phyloP scores from a whole-genome alignment of 148 eudicot species.

The Fagopyrum homotropicum region DNA sequence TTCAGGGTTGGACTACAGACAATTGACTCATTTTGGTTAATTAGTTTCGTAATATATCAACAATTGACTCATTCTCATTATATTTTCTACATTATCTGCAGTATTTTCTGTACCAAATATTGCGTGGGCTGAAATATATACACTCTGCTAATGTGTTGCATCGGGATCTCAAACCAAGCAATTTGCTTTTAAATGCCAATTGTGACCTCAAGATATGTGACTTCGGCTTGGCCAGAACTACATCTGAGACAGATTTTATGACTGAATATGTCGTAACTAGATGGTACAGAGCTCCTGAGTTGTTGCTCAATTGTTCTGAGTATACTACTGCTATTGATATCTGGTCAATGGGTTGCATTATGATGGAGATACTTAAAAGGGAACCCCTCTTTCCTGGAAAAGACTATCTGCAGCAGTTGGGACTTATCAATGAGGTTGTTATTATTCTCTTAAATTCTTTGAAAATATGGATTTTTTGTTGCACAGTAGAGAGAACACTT shows the following conservation, averaged over 20 bases:
- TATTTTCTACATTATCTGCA: slow-evolving; percentile 28
- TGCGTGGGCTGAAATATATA: slow-evolving; percentile 79
- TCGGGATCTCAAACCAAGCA: slow-evolving; percentile 96
- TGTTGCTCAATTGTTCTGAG: slow-evolving; percentile 89
- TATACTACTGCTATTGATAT: slow-evolving; percentile 90
- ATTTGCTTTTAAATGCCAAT: slow-evolving; percentile 85
- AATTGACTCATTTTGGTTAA: neutral
- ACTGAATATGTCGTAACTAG: slow-evolving; percentile 98
- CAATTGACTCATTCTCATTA: neutral
- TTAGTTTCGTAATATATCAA: neutral
- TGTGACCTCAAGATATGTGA: slow-evolving; percentile 98
- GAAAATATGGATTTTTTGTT: neutral
- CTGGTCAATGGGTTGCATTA: slow-evolving; percentile 97
- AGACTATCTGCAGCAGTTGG: slow-evolving; percentile 86
- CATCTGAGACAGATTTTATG: slow-evolving; percentile 89
- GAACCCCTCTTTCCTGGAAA: slow-evolving; percentile 90
- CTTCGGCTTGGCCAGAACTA: slow-evolving; percentile 97
- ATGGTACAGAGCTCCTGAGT: slow-evolving; percentile 97
- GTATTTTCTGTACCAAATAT: slow-evolving; percentile 90
- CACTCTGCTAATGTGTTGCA: slow-evolving; percentile 95
- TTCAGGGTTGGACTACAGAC: too few relatives aligned
- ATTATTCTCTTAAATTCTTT: neutral
- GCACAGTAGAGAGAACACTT: neutral
- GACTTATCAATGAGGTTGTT: slow-evolving; percentile 73
- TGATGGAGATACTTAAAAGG: slow-evolving; percentile 84